These are phyloP conservation scores for Colletotrichum gigasporum DNA, from an alignment of 2,329 filamentous ascomycete species.

Conservation along the genomic window DNA sequence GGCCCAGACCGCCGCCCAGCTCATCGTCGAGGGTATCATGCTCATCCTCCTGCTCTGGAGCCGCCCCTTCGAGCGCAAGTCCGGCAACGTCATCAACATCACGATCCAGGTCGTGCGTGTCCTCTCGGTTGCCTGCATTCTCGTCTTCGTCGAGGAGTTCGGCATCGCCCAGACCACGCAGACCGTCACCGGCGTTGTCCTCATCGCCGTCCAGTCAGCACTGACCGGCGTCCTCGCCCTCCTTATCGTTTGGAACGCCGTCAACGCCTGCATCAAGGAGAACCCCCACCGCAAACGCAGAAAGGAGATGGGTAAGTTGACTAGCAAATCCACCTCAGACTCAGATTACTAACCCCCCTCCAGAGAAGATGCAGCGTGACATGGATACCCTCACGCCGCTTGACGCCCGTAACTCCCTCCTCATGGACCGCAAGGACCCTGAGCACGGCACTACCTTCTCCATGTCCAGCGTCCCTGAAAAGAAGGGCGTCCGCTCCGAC, in stretches of 20 bases:
- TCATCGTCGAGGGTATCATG: slow-evolving; percentile 84
- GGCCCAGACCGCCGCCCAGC: slow-evolving; percentile 80
- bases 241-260: slow-evolving; percentile 87
- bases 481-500: slow-evolving; percentile 39
- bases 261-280: slow-evolving; percentile 82
- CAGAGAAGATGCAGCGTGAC: slow-evolving; percentile 81
- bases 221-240: slow-evolving; percentile 86
- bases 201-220: slow-evolving; percentile 90
- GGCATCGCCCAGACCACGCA: slow-evolving; percentile 91
- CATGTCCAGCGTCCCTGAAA: slow-evolving; percentile 45
- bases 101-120: slow-evolving; percentile 89
- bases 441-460: slow-evolving; percentile 53
- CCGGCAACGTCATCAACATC: slow-evolving; percentile 93
- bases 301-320: slow-evolving; percentile 84
- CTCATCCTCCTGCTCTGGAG: slow-evolving; percentile 83
- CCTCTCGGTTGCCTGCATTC: slow-evolving; percentile 85
- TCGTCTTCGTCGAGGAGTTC: slow-evolving; percentile 94
- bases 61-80: slow-evolving; percentile 86
- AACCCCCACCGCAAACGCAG: slow-evolving; percentile 90
- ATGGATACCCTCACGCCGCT: slow-evolving; percentile 86
- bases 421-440: slow-evolving; percentile 65
- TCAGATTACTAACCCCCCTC: slow-evolving; percentile 37
- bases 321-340: neutral
- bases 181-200: slow-evolving; percentile 90
- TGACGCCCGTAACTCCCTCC: slow-evolving; percentile 86